phyloP scores from a whole-genome alignment of 1,284 basidiomycete genomes.

The Polyporus tsugae region DNA sequence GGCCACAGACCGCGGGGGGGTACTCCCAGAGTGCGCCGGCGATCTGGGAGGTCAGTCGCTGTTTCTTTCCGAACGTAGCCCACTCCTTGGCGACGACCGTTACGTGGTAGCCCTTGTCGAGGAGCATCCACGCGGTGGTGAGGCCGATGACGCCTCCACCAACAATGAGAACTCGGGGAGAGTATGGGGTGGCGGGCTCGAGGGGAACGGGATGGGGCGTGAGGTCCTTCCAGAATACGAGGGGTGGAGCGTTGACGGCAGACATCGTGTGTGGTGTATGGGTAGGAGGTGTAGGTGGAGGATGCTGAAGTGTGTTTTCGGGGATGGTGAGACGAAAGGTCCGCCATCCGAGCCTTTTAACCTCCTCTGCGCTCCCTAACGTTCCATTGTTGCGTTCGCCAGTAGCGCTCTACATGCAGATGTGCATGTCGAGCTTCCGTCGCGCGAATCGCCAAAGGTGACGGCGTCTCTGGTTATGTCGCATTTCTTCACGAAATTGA shows the following conservation, averaged over 20 bases:
- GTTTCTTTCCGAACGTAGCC: conserved; percentile 30
- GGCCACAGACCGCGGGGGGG: conserved; percentile 47
- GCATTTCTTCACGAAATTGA: neutral
- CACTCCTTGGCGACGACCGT: conserved; percentile 41
- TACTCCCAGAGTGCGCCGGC: conserved; percentile 47
- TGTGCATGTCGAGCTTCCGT: neutral
- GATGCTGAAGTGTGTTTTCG: neutral
- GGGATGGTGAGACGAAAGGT: neutral
- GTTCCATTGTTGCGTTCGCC: neutral
- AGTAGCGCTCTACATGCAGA: conserved; percentile 1
- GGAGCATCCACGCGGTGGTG: conserved; percentile 43
- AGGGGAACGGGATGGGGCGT: conserved; percentile 11
- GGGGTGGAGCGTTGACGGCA: conserved; percentile 7
- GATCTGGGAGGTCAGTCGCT: conserved; percentile 44
- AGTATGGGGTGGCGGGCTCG: conserved; percentile 19
- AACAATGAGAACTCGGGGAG: conserved; percentile 34
- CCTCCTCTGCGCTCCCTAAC: neutral
- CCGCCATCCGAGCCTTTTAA: neutral
- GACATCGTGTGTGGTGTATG: conserved; percentile 6
- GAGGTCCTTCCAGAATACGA: conserved; percentile 24
- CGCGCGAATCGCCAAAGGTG: neutral
- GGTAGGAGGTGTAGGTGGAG: neutral
- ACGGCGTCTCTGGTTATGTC: conserved; percentile 5
- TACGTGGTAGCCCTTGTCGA: conserved; percentile 44
- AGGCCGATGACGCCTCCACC: conserved; percentile 41